Evolutionary conservation across 345 rosid genomes (phyloP).

Genomic region (Psidium friedrichsthalianum): DNA sequence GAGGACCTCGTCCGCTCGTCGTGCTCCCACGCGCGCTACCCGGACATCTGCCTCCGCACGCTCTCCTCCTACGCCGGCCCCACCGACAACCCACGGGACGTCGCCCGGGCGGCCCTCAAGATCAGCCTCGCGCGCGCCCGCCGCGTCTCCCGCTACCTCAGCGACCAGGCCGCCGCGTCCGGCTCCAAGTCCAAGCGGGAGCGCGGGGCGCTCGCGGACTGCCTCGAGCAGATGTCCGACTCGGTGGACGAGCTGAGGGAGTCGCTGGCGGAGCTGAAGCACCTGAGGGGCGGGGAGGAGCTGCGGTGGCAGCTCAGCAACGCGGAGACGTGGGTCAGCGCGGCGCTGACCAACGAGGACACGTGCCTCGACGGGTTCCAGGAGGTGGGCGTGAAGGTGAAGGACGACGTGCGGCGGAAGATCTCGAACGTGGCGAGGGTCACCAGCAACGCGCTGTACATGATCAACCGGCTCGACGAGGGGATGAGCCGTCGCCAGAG

Average conservation of each 20-base stretch:
- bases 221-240: slow-evolving; percentile 62
- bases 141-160: slow-evolving; percentile 21
- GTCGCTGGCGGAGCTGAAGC: slow-evolving; percentile 48
- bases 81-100: slow-evolving; percentile 42
- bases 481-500: not conserved
- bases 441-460: slow-evolving; percentile 78
- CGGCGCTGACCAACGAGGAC: slow-evolving; percentile 76
- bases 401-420: slow-evolving; percentile 34
- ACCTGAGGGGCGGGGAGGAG: slow-evolving; percentile 32
- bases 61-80: slow-evolving; percentile 64
- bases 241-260: slow-evolving; percentile 53
- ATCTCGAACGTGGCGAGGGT: slow-evolving; percentile 50
- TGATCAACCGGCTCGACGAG: slow-evolving; percentile 55
- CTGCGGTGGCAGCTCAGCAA: slow-evolving; percentile 60
- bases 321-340: slow-evolving; percentile 82
- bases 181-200: slow-evolving; percentile 13
- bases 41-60: slow-evolving; percentile 51
- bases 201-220: slow-evolving; percentile 51
- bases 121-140: slow-evolving; percentile 46
- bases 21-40: slow-evolving; percentile 69
- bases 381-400: slow-evolving; percentile 23
- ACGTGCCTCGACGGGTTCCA: slow-evolving; percentile 85
- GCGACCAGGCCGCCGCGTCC: slow-evolving; percentile 4
- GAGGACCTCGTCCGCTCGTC: slow-evolving; percentile 52
- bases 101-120: slow-evolving; percentile 66